Percentiles rank a stretch among this genome's conserved stretches.
phyloP scores from a whole-genome alignment of 1,284 basidiomycete genomes.

The Sporisorium reilianum region DNA sequence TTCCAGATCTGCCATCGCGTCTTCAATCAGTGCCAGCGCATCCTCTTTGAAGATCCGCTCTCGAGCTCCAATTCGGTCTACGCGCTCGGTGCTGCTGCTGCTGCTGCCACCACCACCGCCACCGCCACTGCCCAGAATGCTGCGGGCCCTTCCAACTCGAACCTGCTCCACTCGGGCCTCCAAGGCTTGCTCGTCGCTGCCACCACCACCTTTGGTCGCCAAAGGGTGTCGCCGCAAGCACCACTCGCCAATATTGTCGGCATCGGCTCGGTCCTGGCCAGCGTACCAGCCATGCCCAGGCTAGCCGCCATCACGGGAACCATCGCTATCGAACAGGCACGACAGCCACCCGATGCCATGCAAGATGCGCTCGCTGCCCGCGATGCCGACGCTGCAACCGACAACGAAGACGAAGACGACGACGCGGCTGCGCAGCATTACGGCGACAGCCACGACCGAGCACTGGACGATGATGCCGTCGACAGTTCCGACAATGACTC shows the following conservation, averaged over 20 bases:
- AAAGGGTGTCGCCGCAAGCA: slow-evolving; percentile 56
- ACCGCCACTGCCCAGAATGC: slow-evolving; percentile 15
- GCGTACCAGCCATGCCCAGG: slow-evolving; percentile 80
- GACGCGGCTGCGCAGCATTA: slow-evolving; percentile 8
- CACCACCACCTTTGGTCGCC: slow-evolving; percentile 20
- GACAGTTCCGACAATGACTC: slow-evolving; percentile 48
- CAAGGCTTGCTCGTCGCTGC: slow-evolving; percentile 64
- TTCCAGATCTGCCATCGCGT: slow-evolving; percentile 93
- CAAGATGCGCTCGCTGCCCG: slow-evolving; percentile 35
- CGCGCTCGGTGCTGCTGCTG: slow-evolving; percentile 22
- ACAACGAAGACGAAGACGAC: slow-evolving; percentile 69
- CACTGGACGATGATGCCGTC: slow-evolving; percentile 35
- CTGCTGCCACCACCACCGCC: slow-evolving; percentile 5
- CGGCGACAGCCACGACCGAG: slow-evolving; percentile 16
- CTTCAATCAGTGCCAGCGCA: slow-evolving; percentile 92
- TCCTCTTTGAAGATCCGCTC: slow-evolving; percentile 87
- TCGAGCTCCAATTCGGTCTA: slow-evolving; percentile 38
- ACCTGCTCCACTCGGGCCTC: slow-evolving; percentile 26
- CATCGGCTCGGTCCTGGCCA: slow-evolving; percentile 83
- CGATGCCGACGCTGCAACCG: slow-evolving; percentile 58
- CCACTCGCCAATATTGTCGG: slow-evolving; percentile 82
- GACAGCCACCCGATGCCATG: slow-evolving; percentile 71
- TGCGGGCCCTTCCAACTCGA: slow-evolving; percentile 34
- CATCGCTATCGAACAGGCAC: slow-evolving; percentile 87
- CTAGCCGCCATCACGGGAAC: slow-evolving; percentile 81